phyloP scores from a whole-genome alignment of 164 flowering plant genomes.

The Aristolochia contorta region DNA sequence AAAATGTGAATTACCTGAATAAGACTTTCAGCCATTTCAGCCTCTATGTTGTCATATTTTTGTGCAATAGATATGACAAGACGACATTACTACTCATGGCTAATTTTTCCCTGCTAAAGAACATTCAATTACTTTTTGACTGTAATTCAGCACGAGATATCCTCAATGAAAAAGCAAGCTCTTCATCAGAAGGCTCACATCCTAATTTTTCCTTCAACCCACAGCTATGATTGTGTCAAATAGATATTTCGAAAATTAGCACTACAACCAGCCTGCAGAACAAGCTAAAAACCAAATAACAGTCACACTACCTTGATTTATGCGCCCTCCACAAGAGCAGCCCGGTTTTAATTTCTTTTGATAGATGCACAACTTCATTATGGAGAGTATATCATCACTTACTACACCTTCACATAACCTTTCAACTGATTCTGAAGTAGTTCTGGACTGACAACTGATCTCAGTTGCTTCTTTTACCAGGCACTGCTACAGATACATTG shows the following conservation, averaged over 20 bases:
- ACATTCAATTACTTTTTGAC: slow-evolving; percentile 48
- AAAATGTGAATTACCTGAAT: slow-evolving; percentile 55
- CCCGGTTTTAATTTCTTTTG: slow-evolving; percentile 62
- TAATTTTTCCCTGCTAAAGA: slow-evolving; percentile 80
- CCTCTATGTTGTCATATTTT: slow-evolving; percentile 79
- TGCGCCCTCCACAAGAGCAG: slow-evolving; percentile 66
- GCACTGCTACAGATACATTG: slow-evolving; percentile 9
- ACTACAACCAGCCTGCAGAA: background rate
- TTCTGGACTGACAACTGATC: slow-evolving; percentile 41
- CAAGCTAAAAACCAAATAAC: background rate
- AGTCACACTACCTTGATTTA: slow-evolving; percentile 43
- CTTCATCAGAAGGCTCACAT: slow-evolving; percentile 79
- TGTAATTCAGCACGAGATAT: slow-evolving; percentile 59
- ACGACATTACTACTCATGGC: slow-evolving; percentile 99
- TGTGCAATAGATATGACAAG: slow-evolving; percentile 92
- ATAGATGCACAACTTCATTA: slow-evolving; percentile 64
- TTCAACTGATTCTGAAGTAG: slow-evolving; percentile 43
- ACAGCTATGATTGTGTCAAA: slow-evolving; percentile 1
- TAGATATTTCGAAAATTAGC: no score
- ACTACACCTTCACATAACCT: slow-evolving; percentile 66
- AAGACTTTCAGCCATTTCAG: slow-evolving; percentile 94
- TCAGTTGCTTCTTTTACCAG: slow-evolving; percentile 23
- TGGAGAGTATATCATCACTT: slow-evolving; percentile 70
- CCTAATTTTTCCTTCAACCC: slow-evolving; percentile 77
- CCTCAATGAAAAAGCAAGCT: slow-evolving; percentile 67